Base-by-base conservation (phyloP, 805 yeast genomes). In the Komagataella phaffii region DNA sequence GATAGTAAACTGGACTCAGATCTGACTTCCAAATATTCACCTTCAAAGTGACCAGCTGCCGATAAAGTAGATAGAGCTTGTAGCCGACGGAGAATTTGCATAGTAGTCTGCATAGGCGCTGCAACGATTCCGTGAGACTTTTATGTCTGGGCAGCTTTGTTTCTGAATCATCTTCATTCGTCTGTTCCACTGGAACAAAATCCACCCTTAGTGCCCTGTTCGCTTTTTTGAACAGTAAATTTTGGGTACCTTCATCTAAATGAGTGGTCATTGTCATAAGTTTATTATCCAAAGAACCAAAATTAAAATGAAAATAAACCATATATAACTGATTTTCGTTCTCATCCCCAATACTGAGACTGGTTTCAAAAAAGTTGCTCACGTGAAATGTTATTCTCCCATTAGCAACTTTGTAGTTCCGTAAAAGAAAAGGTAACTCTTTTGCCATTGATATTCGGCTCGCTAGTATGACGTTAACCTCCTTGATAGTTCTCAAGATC, bases 321-420 rank as follows among this genome's bases (percentile, higher is more conserved):
- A 88, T 73, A 61, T 82, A 86, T 58, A 85, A 83, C 14, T 88
- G 88, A 0, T 88, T 77, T 44, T 76, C 75, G 3, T 70, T 71
- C 23, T 81, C 80, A 58, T 79, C 82, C 5, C 81, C 81, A 44
- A 88, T 81, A 0, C 93, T 86, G n/a, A 90, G 72, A 21, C 89
- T 87, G 14, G 88, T 75, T 61, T 81, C 80, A 60, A 86, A 88
- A 49, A 83, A 83, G 51, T 79, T 74, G 1, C 75, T 73, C 2
- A 86, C 77, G 3, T 75, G 70, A 57, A 86, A 81, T 51, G 76
- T 75, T 2, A 85, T 82, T 50, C 95, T 72, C 12, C 98, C 99
- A 64, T 91, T 82, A 51, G 73, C 71, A 17, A 91, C 79, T 24
- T 64, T 67, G 63, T 85, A 88, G 52, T 80, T 73, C 43, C 78